Evolutionary conservation across 345 rosid genomes (phyloP), one percentile per base, ranked within the genome.

Genomic region (Euphorbia peplus): DNA sequence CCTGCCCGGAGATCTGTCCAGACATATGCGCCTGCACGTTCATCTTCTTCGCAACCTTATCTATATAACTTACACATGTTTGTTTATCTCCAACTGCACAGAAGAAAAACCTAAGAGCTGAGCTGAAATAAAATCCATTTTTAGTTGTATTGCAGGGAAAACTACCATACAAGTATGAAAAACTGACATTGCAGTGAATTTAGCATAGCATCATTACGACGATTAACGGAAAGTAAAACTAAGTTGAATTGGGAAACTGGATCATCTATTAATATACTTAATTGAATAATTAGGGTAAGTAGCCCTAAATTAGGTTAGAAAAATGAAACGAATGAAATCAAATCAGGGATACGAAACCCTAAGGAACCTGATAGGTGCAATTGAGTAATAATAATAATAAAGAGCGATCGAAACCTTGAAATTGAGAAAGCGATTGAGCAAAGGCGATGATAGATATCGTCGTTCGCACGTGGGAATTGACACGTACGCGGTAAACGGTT

Each of bases 1-100:
- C 92, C 85, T 86, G 89, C 57, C 91, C 88, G 0, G 87, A 71
- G 37, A 78, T 69, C 53, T 82, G 76, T 61, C 89, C 87, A 13
- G 96, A 81, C 75, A 82, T 71, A 71, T 83, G 91, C 24, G 96
- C 71, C 75, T 67, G 91, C 75, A 81, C 86, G 79, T 90, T 86
- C 96, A 88, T 86, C 72, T 64, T 67, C 52, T 32, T 65, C 26
- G 19, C 26, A n/a, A 5, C 24, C 66, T 24, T 11, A 70, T 25
- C 54, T 24, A 70, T 24, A 70, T 28, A 47, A 21, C 41, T 39
- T 37, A 53, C 37, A 46, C 67, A 70, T 75, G 41, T 70, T 70
- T 58, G 29, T 70, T 24, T 18, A 53, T 14, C 39, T 25, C 30
- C 68, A 70, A 51, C 42, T 53, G 73, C 42, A 70, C 52, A 30